A percentile compares a stretch with the other conserved stretches of the same genome.
These are phyloP conservation scores for Plectosphaerella cucumerina DNA, from an alignment of 2,329 filamentous ascomycete species.

Conservation along the genomic window DNA sequence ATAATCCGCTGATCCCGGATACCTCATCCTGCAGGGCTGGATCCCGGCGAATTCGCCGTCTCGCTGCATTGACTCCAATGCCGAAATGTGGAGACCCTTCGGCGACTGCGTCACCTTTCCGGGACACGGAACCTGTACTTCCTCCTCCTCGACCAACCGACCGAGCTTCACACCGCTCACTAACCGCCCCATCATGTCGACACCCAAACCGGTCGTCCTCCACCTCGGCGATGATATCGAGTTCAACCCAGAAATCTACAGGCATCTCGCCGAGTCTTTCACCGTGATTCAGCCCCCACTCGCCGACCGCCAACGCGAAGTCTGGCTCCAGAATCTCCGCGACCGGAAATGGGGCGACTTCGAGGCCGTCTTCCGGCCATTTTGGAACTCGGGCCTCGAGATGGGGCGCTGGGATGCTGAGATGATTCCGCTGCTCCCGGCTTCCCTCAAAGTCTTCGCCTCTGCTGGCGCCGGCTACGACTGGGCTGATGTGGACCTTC, in stretches of 20 bases:
- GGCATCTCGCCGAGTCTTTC: conserved; percentile 21
- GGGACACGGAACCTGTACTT: too few relatives aligned
- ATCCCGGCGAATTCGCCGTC: too few relatives aligned
- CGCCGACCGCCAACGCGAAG: conserved; percentile 30
- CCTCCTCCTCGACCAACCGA: not conserved
- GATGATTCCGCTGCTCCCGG: conserved; percentile 49
- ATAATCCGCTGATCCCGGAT: too few relatives aligned
- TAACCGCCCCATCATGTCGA: not conserved
- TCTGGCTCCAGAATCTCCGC: conserved; percentile 31
- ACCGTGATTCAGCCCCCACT: conserved; percentile 28
- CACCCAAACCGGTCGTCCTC: conserved; percentile 20
- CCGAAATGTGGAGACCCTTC: too few relatives aligned
- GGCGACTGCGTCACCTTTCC: too few relatives aligned
- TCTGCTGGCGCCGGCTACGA: conserved; percentile 60
- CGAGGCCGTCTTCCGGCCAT: conserved; percentile 47
- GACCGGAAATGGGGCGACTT: conserved; percentile 37
- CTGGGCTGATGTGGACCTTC: conserved; percentile 50
- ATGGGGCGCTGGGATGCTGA: conserved; percentile 62
- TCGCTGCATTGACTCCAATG: too few relatives aligned
- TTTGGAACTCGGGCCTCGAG: conserved; percentile 61
- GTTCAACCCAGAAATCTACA: conserved; percentile 24
- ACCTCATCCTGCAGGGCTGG: too few relatives aligned
- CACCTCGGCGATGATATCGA: conserved; percentile 26
- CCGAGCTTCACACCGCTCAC: not conserved
- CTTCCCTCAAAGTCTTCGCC: conserved; percentile 51